A percentile compares a stretch with the other conserved stretches of the same genome.
These are phyloP conservation scores for Malus hybrid DNA, from an alignment of 331 rosid genomes.

Conservation along the genomic window DNA sequence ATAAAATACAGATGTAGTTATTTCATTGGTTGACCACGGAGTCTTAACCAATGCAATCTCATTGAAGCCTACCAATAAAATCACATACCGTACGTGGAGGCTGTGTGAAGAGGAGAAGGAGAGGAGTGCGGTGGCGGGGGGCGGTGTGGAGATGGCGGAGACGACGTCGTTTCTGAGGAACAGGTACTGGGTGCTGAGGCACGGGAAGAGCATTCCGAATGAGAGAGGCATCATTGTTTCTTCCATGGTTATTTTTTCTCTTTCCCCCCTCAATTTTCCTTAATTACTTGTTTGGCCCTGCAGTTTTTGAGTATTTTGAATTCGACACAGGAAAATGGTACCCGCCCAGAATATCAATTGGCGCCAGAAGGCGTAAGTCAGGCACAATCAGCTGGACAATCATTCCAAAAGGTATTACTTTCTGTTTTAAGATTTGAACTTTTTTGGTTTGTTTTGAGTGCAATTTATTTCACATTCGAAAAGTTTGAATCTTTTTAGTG, in stretches of 20 bases:
- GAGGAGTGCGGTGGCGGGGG: not conserved
- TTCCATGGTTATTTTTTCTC: constrained; percentile 35
- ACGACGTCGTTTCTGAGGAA: constrained; percentile 34
- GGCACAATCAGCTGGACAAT: constrained; percentile 55
- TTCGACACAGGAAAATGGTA: constrained; percentile 67
- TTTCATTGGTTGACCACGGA: not conserved
- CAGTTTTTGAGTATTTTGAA: constrained; percentile 6
- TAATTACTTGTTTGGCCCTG: not conserved
- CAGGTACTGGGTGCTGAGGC: constrained; percentile 77
- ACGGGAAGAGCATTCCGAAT: constrained; percentile 89
- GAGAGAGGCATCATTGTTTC: constrained; percentile 78
- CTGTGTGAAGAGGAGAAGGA: not conserved
- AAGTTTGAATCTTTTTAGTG: not conserved
- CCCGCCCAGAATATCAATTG: constrained; percentile 56
- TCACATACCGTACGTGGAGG: not conserved
- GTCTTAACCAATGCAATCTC: not conserved
- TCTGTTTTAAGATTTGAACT: not conserved
- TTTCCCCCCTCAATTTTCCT: not conserved
- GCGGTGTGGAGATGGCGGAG: constrained; percentile 14
- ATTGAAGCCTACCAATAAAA: not conserved
- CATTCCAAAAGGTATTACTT: constrained; percentile 43
- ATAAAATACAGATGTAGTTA: no score
- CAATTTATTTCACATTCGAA: not conserved
- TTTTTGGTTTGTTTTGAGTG: no score
- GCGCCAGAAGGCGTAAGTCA: constrained; percentile 63